Conservation (phyloP, 306 rosid species). For the Vachellia pachyceras region DNA sequence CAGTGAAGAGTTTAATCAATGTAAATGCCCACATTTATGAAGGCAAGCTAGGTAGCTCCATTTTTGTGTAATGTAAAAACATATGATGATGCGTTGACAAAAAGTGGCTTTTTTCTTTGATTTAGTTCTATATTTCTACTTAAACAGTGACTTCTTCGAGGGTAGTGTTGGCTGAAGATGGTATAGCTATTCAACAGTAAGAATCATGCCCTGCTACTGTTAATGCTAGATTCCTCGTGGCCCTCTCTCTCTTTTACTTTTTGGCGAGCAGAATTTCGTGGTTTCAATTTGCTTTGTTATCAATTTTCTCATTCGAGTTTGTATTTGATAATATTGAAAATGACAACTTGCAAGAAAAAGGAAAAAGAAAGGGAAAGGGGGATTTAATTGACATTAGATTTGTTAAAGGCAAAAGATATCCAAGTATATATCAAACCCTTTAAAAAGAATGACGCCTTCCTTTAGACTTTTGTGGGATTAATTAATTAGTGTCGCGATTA, state of each 20-base stretch:
- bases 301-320: not conserved
- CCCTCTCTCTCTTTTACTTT: not conserved
- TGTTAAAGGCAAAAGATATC: not conserved
- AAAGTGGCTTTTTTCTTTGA: not conserved
- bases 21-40: not conserved
- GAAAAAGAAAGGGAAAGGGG: not conserved
- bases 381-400: not conserved
- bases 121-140: not conserved
- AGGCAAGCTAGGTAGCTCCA: not conserved
- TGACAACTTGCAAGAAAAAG: not conserved
- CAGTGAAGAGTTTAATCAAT: not conserved
- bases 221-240: not conserved
- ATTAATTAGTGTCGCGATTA: not conserved
- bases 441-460: not conserved
- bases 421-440: not conserved
- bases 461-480: constrained; percentile 22
- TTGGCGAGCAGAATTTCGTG: not conserved
- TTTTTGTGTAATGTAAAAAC: not conserved
- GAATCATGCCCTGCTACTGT: not conserved
- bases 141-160: not conserved
- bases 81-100: not conserved
- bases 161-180: not conserved
- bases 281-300: not conserved
- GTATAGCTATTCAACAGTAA: not conserved
- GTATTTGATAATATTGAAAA: not conserved